Percentiles rank a stretch among this genome's conserved stretches.
These are phyloP conservation scores for Mycena leptocephala DNA, from an alignment of 768 basidiomycete species.

Conservation along the genomic window DNA sequence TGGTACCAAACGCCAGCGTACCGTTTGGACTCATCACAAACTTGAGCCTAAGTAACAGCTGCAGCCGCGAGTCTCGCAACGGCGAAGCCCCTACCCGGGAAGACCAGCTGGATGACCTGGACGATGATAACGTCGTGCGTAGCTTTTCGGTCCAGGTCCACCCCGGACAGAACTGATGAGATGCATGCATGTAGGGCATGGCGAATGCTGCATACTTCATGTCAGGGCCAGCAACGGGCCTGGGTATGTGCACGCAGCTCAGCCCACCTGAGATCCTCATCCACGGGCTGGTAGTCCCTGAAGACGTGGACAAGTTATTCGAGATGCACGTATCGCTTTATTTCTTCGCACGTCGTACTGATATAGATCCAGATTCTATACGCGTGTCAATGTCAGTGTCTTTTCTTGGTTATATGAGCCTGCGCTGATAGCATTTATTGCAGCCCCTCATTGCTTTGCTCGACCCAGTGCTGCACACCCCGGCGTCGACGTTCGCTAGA, in stretches of 20 bases:
- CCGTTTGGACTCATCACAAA: constrained; percentile 86
- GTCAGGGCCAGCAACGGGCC: constrained; percentile 85
- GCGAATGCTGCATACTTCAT: constrained; percentile 87
- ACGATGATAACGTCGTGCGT: constrained; percentile 78
- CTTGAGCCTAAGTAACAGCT: constrained; percentile 73
- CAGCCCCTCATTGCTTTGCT: constrained; percentile 83
- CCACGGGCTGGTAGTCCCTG: constrained; percentile 83
- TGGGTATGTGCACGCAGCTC: constrained; percentile 76
- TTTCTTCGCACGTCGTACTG: constrained; percentile 6
- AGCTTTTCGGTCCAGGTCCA: constrained; percentile 33
- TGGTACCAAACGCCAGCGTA: constrained; percentile 79
- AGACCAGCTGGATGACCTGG: constrained; percentile 57
- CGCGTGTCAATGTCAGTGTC: constrained; percentile 75
- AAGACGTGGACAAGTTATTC: constrained; percentile 89
- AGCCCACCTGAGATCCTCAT: constrained; percentile 88
- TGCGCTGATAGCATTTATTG: constrained; percentile 9
- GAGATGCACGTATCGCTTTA: constrained; percentile 72
- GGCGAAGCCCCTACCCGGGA: constrained; percentile 55
- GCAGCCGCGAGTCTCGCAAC: constrained; percentile 53
- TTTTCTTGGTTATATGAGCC: background rate
- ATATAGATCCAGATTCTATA: constrained; percentile 71
- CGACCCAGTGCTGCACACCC: constrained; percentile 87
- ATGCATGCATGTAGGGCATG: constrained; percentile 80
- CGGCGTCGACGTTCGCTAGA: constrained; percentile 83
- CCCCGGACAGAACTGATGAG: background rate